Base-by-base conservation (phyloP, 2,329 filamentous ascomycete species). In the Botrytis byssoidea region DNA sequence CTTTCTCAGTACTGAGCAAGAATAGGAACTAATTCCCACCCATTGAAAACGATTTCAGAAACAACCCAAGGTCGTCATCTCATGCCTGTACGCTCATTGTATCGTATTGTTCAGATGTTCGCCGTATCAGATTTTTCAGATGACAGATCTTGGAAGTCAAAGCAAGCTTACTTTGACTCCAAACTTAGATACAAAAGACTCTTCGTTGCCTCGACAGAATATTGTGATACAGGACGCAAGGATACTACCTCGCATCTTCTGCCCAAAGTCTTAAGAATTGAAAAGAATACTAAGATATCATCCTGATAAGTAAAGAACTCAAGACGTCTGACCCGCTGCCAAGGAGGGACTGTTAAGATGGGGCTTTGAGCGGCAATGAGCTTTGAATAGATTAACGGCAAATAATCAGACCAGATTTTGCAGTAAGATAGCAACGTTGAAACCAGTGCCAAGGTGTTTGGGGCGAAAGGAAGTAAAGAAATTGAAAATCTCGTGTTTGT, bases 321-420 rank as follows among this genome's bases (percentile, higher is more conserved):
- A 69, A 69, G 37, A 69, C 66, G 48, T 57, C 16, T 57, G 66
- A 57, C 66, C 66, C 66, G 29, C 66, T 55, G 46, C 37, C 61
- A 40, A 44, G 61, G 25, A 42, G 25, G 40, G 61, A 40, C 61
- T 29, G 37, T 64, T 40, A 64, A 29, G 37, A 42, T n/a, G 61
- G 61, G 37, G 40, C 25, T 68, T 25, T 40, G 25, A 40, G 46
- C 14, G 32, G 32, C 32, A 67, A 51, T 51, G 65, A 29, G 46
- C 32, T 18, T 67, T 51, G 65, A 40, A 67, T 51, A 68, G 65
- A 68, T 68, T 51, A 40, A 29, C 46, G 18, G n/a, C 46, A 12
- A 68, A 68, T 29, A 42, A 42, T 68, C 48, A 42, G 48, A 57
- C n/a, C 66, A 57, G 35, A 9, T 32, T 40, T 68, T 42, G 48